Percentiles rank a stretch among this genome's conserved stretches.
phyloP scores from a whole-genome alignment of 2,329 filamentous ascomycete genomes.

The Plenodomus biglobosus region DNA sequence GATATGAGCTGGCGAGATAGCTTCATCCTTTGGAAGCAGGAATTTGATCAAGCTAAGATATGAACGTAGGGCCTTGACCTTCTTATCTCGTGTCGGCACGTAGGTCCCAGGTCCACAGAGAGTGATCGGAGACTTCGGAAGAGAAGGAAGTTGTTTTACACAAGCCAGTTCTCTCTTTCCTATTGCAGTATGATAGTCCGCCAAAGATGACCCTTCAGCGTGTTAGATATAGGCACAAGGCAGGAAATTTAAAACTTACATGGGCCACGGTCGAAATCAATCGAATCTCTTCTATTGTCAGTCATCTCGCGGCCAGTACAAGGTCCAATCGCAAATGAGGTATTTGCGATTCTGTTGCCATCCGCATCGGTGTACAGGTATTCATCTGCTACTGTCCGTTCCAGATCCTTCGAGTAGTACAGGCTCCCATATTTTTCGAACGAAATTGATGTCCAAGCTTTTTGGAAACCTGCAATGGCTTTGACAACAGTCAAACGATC shows the following conservation, averaged over 20 bases:
- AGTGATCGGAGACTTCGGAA: constrained; percentile 37
- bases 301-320: constrained; percentile 36
- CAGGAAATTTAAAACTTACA: constrained; percentile 32
- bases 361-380: constrained; percentile 21
- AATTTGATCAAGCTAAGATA: constrained; percentile 34
- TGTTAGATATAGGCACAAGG: constrained; percentile 13
- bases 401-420: constrained; percentile 39
- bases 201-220: constrained; percentile 29
- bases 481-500: constrained; percentile 31
- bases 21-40: constrained; percentile 29
- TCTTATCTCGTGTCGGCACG: constrained; percentile 36
- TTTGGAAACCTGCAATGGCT: constrained; percentile 33
- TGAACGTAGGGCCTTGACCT: constrained; percentile 32
- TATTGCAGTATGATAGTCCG: constrained; percentile 39
- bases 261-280: constrained; percentile 42
- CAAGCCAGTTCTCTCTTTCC: constrained; percentile 39
- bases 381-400: constrained; percentile 7
- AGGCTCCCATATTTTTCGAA: constrained; percentile 33
- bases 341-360: constrained; percentile 17
- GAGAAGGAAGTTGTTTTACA: constrained; percentile 26
- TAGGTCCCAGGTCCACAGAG: constrained; percentile 46
- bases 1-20: constrained; percentile 27
- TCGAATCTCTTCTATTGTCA: constrained; percentile 34
- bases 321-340: constrained; percentile 44
- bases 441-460: constrained; percentile 31